These are phyloP conservation scores for Peribolospora baueri DNA, from an alignment of 768 basidiomycete species.

Conservation along the genomic window DNA sequence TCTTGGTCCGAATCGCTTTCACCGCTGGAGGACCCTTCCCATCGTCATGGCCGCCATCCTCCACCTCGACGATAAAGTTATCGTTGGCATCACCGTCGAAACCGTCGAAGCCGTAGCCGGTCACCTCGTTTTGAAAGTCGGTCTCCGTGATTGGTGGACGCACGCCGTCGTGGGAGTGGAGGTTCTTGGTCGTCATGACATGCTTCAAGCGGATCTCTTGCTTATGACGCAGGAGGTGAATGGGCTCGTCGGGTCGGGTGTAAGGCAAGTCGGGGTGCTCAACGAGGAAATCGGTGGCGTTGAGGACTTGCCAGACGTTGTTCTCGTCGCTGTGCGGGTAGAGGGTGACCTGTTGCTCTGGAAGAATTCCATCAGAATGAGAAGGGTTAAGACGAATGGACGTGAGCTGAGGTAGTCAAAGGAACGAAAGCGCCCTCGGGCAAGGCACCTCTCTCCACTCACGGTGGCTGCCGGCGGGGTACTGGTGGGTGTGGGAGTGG, in stretches of 20 bases:
- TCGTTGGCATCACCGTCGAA: constrained; percentile 79
- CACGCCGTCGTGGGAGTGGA: constrained; percentile 72
- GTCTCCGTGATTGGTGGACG: constrained; percentile 90
- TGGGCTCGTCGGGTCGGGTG: constrained; percentile 7
- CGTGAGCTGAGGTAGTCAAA: neutral
- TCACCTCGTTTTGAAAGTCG: constrained; percentile 97
- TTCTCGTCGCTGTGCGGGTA: constrained; percentile 97
- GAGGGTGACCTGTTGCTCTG: constrained; percentile 97
- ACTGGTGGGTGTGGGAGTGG: constrained; percentile 76
- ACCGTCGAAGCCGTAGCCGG: constrained; percentile 67
- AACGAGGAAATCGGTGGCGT: constrained; percentile 28
- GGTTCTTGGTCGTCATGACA: constrained; percentile 48
- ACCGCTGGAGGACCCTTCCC: constrained; percentile 39
- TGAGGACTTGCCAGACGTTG: constrained; percentile 71
- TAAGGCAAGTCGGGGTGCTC: constrained; percentile 3
- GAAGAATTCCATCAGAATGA: neutral
- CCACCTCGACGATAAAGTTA: constrained; percentile 54
- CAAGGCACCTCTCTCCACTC: constrained; percentile 14
- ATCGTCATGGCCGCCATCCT: constrained; percentile 28
- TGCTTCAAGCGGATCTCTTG: constrained; percentile 57
- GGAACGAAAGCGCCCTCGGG: neutral
- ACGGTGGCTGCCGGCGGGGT: constrained; percentile 80
- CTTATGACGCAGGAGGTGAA: constrained; percentile 35
- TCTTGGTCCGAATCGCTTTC: constrained; percentile 55
- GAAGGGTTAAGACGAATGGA: neutral